phyloP scores from a whole-genome alignment of 2,329 filamentous ascomycete species.

The Cercospora beticola region DNA sequence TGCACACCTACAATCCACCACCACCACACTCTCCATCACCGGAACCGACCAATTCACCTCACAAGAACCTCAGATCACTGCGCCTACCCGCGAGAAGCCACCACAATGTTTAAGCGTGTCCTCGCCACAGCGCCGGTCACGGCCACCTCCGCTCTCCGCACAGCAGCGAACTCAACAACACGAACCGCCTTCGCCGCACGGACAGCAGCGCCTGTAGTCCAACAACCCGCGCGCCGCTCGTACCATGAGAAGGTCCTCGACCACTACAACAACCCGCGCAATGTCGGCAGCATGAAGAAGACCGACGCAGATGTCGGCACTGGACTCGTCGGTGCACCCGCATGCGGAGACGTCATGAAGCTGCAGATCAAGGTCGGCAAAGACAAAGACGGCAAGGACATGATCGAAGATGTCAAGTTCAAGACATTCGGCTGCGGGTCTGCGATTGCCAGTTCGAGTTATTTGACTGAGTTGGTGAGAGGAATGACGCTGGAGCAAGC shows the following conservation, averaged over 20 bases:
- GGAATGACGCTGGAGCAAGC: conserved; percentile 97
- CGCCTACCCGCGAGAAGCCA: conserved; percentile 3
- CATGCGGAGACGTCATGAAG: conserved; percentile 92
- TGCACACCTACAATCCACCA: conserved; percentile 9
- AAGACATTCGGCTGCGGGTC: conserved; percentile 96
- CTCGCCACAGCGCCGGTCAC: conserved; percentile 55
- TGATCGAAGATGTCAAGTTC: conserved; percentile 93
- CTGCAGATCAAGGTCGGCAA: conserved; percentile 91
- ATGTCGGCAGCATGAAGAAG: conserved; percentile 78
- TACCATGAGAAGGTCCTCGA: conserved; percentile 74
- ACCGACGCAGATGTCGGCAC: conserved; percentile 81
- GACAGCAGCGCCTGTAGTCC: conserved; percentile 44
- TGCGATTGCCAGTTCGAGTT: conserved; percentile 91
- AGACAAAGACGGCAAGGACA: conserved; percentile 78
- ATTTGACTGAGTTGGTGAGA: conserved; percentile 89
- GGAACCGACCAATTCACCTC: not conserved
- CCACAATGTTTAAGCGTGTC: conserved; percentile 59
- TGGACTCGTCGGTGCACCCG: conserved; percentile 85
- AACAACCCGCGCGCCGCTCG: conserved; percentile 45
- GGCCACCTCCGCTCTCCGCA: conserved; percentile 52
- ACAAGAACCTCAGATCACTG: not conserved
- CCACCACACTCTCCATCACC: conserved; percentile 8
- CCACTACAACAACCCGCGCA: conserved; percentile 77
- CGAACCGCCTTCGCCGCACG: conserved; percentile 43
- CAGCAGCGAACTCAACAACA: conserved; percentile 51